Conservation (phyloP, 2,329 filamentous ascomycete genomes). For the Epichloe bromicola region DNA sequence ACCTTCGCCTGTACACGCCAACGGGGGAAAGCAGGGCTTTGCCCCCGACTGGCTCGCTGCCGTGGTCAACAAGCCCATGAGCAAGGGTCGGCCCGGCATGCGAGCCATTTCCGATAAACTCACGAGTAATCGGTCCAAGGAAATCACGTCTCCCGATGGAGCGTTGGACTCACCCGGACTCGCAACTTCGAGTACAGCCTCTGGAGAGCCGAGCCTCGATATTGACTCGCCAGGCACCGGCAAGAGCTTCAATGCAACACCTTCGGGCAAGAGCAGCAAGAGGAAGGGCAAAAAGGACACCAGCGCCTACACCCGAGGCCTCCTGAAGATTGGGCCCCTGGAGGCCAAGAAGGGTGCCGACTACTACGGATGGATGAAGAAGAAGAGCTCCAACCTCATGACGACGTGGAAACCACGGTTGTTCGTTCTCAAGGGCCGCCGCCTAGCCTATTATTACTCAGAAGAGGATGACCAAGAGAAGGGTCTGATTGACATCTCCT, state of each 20-base stretch:
- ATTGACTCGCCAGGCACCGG: conserved; percentile 59
- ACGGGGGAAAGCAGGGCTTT: conserved; percentile 25
- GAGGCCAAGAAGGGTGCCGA: conserved; percentile 81
- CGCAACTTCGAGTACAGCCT: conserved; percentile 63
- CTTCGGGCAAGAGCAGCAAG: conserved; percentile 34
- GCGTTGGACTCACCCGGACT: conserved; percentile 52
- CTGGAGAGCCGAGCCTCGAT: conserved; percentile 58
- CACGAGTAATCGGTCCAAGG: conserved; percentile 40
- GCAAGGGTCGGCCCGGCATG: conserved; percentile 50
- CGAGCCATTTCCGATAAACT: conserved; percentile 75
- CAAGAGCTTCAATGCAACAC: conserved; percentile 40
- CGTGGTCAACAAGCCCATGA: conserved; percentile 35
- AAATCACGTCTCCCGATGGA: conserved; percentile 38
- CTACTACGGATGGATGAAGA: conserved; percentile 99
- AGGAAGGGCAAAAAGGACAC: conserved; percentile 93
- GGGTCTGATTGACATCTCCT: conserved; percentile 93
- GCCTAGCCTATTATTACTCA: conserved; percentile 91
- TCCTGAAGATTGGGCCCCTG: conserved; percentile 66
- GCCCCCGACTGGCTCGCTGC: conserved; percentile 43
- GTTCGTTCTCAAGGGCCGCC: conserved; percentile 86
- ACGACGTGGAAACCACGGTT: conserved; percentile 93
- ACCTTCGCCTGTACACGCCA: conserved; percentile 26
- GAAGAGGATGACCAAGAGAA: conserved; percentile 88
- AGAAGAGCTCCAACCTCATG: conserved; percentile 92
- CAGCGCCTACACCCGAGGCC: conserved; percentile 79